Percentiles rank a stretch among this genome's conserved stretches.
Evolutionary conservation across 2,329 filamentous ascomycete genomes (phyloP).

Genomic region (Biscogniauxia sp.): DNA sequence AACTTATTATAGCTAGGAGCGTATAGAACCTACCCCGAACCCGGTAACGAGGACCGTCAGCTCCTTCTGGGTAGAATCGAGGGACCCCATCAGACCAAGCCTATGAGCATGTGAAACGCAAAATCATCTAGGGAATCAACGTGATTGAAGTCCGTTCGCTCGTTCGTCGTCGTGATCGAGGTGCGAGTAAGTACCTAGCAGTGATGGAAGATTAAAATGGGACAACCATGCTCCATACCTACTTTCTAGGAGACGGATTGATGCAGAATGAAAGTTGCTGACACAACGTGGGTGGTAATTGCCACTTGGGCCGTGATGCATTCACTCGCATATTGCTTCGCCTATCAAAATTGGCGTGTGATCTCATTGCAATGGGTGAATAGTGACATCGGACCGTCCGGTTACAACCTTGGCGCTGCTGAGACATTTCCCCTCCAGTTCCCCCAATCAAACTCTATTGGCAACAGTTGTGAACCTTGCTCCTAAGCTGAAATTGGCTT

Average conservation of each 20-base stretch:
- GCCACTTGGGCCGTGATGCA: neutral
- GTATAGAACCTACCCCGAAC: slow-evolving; percentile 50
- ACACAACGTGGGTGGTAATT: neutral
- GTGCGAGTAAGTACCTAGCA: neutral
- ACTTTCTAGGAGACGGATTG: neutral
- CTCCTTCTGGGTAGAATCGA: slow-evolving; percentile 41
- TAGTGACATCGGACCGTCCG: too few relatives aligned
- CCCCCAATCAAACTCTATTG: neutral
- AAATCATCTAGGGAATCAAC: neutral
- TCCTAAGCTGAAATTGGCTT: neutral
- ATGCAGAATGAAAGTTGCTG: neutral
- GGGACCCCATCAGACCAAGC: slow-evolving; percentile 27
- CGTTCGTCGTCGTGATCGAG: neutral
- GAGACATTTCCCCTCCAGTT: neutral
- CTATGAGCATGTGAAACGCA: neutral
- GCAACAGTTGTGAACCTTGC: neutral
- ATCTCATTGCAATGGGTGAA: neutral
- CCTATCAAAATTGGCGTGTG: neutral
- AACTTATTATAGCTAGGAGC: neutral
- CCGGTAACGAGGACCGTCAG: slow-evolving; percentile 60
- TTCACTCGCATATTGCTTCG: neutral
- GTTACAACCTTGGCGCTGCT: neutral
- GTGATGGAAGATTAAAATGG: neutral
- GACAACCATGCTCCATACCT: neutral
- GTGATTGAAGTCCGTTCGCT: neutral